Base-by-base conservation (phyloP, 2,329 filamentous ascomycete species). In the Bertia moriformis region DNA sequence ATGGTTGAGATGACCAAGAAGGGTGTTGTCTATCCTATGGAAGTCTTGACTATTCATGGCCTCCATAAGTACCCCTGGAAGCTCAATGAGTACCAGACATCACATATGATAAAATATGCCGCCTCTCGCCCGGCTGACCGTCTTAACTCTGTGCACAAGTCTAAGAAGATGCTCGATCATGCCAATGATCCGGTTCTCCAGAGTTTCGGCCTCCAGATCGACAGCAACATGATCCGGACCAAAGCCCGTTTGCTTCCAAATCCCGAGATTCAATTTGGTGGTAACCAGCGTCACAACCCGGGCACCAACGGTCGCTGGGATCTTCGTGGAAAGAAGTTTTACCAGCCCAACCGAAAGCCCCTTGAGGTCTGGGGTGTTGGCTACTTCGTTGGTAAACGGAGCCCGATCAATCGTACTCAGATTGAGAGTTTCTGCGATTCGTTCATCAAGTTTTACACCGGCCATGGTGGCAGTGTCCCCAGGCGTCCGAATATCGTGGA, bases 21-120 rank as follows among this genome's bases (percentile, higher is more conserved):
- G 42, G 53, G 51, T 1, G 59, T 69, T 3, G 58, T 69, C 20
- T 62, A 74, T 27, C 73, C 73, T 0, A 66, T 76, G 54, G 73
- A 79, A 41, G 48, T 71, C 19, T 56, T 75, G 27, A 56, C 52
- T 12, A 61, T 78, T 43, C 56, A 65, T 32, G 52, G 59, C 3
- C 69, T 75, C 24, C 70, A 78, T 53, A 66, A 69, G 2, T 78
- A 73, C 48, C 61, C 59, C 3, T 67, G 59, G 52, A 79, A 78
- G 56, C 53, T 78, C 67, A 66, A 38, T 39, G 63, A 35, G 32
- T 10, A 17, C 7, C 10, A 35, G 32, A 53, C 1, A 42, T 10
- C 32, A 18, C 7, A 7, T 14, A 35, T 35, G 32, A 35, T 35
- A 7, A 35, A 35, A 15, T 35, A 35, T 17, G 15, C 32, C 15